These are phyloP conservation scores for Xerophyta viscosa DNA, from an alignment of 106 monocot species.

Conservation along the genomic window DNA sequence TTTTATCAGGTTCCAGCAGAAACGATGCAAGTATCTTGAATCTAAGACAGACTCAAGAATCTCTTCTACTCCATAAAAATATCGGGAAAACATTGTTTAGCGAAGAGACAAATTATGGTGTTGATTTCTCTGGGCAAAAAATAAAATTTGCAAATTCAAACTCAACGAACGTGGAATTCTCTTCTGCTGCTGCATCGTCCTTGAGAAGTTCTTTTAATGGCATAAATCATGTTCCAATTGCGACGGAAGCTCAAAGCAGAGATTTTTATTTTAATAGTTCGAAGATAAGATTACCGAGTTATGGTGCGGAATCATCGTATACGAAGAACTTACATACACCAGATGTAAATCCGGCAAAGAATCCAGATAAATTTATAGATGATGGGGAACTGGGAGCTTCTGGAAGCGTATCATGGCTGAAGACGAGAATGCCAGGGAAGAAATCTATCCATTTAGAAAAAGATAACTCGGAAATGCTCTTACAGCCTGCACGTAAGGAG, in stretches of 20 bases:
- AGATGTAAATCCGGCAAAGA: no score
- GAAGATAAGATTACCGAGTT: not conserved
- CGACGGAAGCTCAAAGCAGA: conserved; percentile 15
- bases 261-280: not conserved
- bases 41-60: conserved; percentile 7
- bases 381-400: no score
- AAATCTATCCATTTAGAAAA: not conserved
- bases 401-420: no score
- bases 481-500: not conserved
- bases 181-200: conserved; percentile 4
- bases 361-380: no score
- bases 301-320: not conserved
- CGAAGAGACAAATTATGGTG: conserved; percentile 12
- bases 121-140: conserved; percentile 6
- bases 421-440: no score
- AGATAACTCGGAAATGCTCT: not conserved
- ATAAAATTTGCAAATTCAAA: conserved; percentile 4
- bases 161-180: conserved; percentile 11
- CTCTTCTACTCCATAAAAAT: conserved; percentile 12
- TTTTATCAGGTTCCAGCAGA: conserved; percentile 17
- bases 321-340: conserved; percentile 10
- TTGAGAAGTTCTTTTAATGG: conserved; percentile 12
- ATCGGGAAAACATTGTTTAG: conserved; percentile 14
- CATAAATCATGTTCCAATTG: not conserved
- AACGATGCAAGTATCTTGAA: conserved; percentile 11